phyloP scores from a whole-genome alignment of 257 asterid genomes.

The Apocynum venetum region DNA sequence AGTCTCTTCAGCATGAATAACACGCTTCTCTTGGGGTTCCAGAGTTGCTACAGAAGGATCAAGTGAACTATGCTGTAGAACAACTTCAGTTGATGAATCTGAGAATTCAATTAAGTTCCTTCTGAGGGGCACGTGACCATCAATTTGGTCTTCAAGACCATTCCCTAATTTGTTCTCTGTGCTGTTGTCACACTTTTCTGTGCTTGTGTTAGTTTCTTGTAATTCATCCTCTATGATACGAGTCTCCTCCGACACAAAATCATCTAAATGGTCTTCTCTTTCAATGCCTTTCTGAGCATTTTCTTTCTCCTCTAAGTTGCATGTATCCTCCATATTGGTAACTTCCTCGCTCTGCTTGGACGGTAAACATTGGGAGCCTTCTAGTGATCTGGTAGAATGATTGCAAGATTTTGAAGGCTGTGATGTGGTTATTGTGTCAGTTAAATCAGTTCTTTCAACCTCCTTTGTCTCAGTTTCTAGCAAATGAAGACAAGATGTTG shows the following conservation, averaged over 20 bases:
- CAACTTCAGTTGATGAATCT: slow-evolving; percentile 16
- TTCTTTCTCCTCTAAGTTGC: slow-evolving; percentile 12
- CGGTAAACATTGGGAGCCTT: slow-evolving; percentile 15
- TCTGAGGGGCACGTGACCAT: slow-evolving; percentile 17
- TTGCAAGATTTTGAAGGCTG: slow-evolving; percentile 12
- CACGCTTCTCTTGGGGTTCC: slow-evolving; percentile 18
- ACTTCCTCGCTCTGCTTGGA: slow-evolving; percentile 17
- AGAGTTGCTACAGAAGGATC: slow-evolving; percentile 6
- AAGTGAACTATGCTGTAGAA: slow-evolving; percentile 11
- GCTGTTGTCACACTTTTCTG: slow-evolving; percentile 15
- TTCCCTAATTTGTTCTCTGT: slow-evolving; percentile 7
- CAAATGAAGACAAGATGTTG: slow-evolving; percentile 7
- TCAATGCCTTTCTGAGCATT: not conserved
- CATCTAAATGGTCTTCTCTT: slow-evolving; percentile 8
- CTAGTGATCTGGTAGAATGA: slow-evolving; percentile 24
- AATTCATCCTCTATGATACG: slow-evolving; percentile 9
- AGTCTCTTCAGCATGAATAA: slow-evolving; percentile 22
- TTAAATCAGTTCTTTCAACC: slow-evolving; percentile 20
- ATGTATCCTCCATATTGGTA: slow-evolving; percentile 4
- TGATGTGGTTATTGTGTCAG: slow-evolving; percentile 1
- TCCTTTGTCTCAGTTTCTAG: slow-evolving; percentile 21
- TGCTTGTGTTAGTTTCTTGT: not conserved
- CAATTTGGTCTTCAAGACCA: slow-evolving; percentile 5
- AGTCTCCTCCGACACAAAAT: slow-evolving; percentile 6
- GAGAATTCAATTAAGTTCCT: slow-evolving; percentile 8